phyloP scores from a whole-genome alignment of 768 basidiomycete genomes.

The Leccinum broughii region DNA sequence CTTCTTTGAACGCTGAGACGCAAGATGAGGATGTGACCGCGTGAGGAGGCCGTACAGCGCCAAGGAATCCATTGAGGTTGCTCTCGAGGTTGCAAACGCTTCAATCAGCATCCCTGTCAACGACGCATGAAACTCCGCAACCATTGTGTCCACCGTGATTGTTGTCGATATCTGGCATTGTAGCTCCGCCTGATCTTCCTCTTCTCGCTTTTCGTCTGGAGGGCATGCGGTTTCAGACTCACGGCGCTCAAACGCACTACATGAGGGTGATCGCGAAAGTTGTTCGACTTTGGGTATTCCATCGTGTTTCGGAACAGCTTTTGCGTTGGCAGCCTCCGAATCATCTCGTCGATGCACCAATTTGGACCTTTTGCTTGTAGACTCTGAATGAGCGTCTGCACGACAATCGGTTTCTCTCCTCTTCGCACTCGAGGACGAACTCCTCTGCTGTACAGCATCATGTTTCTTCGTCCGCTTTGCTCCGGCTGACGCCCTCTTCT shows the following conservation, averaged over 20 bases:
- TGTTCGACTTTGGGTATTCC: constrained; percentile 2
- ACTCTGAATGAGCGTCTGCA: constrained; percentile 8
- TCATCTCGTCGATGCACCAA: constrained; percentile 4
- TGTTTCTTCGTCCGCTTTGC: constrained; percentile 13
- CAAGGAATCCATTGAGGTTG: constrained; percentile 60
- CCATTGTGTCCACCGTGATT: constrained; percentile 10
- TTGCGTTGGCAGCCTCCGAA: background rate
- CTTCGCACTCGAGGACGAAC: background rate
- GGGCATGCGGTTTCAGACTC: constrained; percentile 1
- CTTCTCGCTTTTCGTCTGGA: constrained; percentile 6
- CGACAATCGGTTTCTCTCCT: constrained; percentile 3
- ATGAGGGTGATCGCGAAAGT: constrained; percentile 14
- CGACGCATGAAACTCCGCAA: constrained; percentile 39
- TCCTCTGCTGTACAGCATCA: background rate
- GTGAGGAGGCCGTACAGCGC: constrained; percentile 53
- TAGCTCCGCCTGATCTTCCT: background rate
- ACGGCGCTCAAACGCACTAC: background rate
- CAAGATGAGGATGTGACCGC: constrained; percentile 54
- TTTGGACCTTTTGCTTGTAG: constrained; percentile 25
- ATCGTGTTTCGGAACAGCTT: constrained; percentile 1
- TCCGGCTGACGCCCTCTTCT: constrained; percentile 1
- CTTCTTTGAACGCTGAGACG: constrained; percentile 30
- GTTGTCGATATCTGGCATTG: background rate
- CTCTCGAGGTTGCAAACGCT: constrained; percentile 68
- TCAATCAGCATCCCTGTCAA: constrained; percentile 70